These are phyloP conservation scores for Neonectria coccinea DNA, from an alignment of 2,329 filamentous ascomycete genomes.

Conservation along the genomic window DNA sequence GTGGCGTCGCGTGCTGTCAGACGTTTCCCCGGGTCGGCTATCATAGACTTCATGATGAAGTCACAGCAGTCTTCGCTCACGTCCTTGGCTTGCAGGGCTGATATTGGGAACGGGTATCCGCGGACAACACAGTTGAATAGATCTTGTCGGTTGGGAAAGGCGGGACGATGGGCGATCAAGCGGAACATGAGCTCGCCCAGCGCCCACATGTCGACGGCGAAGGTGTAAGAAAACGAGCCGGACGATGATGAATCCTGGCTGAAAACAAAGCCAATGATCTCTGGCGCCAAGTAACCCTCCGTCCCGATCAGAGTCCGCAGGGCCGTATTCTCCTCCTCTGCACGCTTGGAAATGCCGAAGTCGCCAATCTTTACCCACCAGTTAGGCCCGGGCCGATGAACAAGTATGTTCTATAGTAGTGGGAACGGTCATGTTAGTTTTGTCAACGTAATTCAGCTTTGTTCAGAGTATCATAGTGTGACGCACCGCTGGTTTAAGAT, in stretches of 20 bases:
- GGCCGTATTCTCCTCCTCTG: neutral
- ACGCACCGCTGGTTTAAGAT: slow-evolving; percentile 15
- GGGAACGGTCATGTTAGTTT: neutral
- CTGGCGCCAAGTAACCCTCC: slow-evolving; percentile 6
- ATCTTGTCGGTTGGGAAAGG: neutral
- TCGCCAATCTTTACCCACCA: slow-evolving; percentile 18
- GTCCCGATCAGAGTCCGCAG: slow-evolving; percentile 8
- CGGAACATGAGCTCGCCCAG: slow-evolving; percentile 10
- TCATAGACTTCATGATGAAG: neutral
- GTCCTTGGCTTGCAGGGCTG: neutral
- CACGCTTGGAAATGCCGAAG: slow-evolving; percentile 18
- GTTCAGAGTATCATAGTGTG: too few species aligned
- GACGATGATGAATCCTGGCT: neutral
- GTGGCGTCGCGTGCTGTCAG: neutral
- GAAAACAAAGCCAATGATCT: slow-evolving; percentile 4
- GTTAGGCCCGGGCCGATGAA: neutral
- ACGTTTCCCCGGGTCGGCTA: neutral
- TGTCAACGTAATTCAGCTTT: too few species aligned
- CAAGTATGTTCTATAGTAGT: slow-evolving; percentile 8
- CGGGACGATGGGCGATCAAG: neutral
- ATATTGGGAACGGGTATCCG: neutral
- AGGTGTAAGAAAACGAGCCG: slow-evolving; percentile 1
- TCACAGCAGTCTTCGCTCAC: neutral
- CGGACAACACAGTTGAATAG: neutral
- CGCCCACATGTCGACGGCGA: slow-evolving; percentile 10